Conservation (phyloP, 2,329 filamentous ascomycete species). For the Domatiomyces catenatus region DNA sequence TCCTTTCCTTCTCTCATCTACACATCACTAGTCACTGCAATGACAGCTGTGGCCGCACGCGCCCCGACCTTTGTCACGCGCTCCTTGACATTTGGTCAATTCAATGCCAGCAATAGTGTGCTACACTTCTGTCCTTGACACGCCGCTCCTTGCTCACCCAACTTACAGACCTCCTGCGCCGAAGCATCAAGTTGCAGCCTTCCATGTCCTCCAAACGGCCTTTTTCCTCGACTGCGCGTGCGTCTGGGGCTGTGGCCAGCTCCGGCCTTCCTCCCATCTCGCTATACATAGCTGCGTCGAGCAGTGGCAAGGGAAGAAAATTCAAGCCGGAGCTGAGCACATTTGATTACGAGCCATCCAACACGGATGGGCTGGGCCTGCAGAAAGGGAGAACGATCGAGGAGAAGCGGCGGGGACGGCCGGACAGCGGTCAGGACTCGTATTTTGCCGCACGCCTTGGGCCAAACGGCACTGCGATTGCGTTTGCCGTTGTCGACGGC, state of each 20-base stretch:
- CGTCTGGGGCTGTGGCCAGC: neutral
- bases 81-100: constrained; percentile 9
- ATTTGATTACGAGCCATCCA: constrained; percentile 51
- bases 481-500: constrained; percentile 82
- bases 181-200: constrained; percentile 2
- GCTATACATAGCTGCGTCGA: constrained; percentile 60
- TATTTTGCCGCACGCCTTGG: constrained; percentile 63
- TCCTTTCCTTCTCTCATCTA: neutral
- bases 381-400: constrained; percentile 28
- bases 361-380: constrained; percentile 24
- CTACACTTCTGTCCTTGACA: constrained; percentile 11
- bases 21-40: constrained; percentile 1
- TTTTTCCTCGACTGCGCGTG: neutral
- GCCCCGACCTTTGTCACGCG: constrained; percentile 10
- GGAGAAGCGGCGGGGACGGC: constrained; percentile 48
- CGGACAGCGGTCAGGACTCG: constrained; percentile 80
- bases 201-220: neutral
- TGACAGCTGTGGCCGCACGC: constrained; percentile 9
- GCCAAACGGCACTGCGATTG: constrained; percentile 55
- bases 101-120: constrained; percentile 11
- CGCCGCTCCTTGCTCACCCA: constrained; percentile 15
- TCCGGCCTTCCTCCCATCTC: constrained; percentile 31
- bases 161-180: constrained; percentile 10
- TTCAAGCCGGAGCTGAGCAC: constrained; percentile 55
- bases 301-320: constrained; percentile 54